Percentiles rank a stretch among this genome's conserved stretches.
Conservation (phyloP, 192 early-diverging fungal genomes). For the Powellomyces hirtus region DNA sequence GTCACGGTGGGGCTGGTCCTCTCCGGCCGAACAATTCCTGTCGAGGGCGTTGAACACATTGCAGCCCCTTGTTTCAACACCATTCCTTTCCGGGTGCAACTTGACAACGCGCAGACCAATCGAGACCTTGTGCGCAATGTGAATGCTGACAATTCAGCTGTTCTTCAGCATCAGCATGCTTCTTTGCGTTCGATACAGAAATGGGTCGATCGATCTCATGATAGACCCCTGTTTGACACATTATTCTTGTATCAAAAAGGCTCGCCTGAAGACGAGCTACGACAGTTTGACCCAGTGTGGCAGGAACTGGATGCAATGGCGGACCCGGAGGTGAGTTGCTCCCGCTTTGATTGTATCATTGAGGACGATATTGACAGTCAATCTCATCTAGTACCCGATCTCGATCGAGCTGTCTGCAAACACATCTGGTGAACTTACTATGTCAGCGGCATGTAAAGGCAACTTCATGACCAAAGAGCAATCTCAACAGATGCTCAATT, state of each 20-base stretch:
- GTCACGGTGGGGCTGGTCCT: conserved; percentile 29
- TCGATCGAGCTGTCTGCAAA: too few species aligned
- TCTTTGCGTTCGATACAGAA: conserved; percentile 12
- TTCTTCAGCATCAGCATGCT: conserved; percentile 14
- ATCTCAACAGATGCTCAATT: too few species aligned
- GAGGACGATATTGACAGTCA: not conserved
- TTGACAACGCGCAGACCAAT: not conserved
- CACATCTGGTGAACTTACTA: too few species aligned
- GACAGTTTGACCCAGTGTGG: too few species aligned
- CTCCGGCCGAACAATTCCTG: conserved; percentile 24
- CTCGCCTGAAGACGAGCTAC: too few species aligned
- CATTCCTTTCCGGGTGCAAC: conserved; percentile 17
- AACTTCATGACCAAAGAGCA: too few species aligned
- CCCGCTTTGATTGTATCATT: not conserved
- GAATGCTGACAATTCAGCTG: conserved; percentile 5
- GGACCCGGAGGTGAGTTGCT: too few species aligned
- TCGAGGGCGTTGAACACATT: conserved; percentile 14
- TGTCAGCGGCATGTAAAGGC: too few species aligned
- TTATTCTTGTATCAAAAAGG: conserved; percentile 19
- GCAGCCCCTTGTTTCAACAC: conserved; percentile 26
- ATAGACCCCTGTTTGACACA: conserved; percentile 11
- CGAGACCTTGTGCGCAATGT: not conserved
- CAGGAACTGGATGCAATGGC: too few species aligned
- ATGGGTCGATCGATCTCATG: not conserved
- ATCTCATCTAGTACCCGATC: not conserved